phyloP scores from a whole-genome alignment of 2,329 filamentous ascomycete species.

The Phialophora verrucosa region DNA sequence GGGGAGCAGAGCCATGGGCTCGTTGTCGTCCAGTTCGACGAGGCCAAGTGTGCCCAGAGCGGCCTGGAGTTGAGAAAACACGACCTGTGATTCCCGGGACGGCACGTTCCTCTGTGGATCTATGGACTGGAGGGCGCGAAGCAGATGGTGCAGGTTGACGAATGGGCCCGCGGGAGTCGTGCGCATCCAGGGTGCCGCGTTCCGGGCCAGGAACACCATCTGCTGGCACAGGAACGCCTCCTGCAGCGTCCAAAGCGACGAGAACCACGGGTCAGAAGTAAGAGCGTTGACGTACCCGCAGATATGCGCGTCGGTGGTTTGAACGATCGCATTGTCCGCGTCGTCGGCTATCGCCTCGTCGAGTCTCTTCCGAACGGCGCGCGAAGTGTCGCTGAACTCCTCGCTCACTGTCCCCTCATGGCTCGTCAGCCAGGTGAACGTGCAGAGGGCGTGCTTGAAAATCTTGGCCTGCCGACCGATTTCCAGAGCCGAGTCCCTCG shows the following conservation, averaged over 20 bases:
- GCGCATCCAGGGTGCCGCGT: neutral
- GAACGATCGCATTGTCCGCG: neutral
- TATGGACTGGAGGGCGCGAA: neutral
- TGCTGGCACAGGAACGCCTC: neutral
- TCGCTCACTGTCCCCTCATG: neutral
- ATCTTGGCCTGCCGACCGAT: constrained; percentile 6
- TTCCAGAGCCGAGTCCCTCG: neutral
- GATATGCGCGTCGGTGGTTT: neutral
- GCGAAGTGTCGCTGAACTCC: too few relatives aligned
- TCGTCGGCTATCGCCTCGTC: neutral
- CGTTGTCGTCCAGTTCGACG: neutral
- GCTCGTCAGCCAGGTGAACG: constrained; percentile 1
- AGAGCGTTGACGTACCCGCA: neutral
- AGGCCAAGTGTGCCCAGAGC: neutral
- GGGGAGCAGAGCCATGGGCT: neutral
- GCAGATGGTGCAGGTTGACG: neutral
- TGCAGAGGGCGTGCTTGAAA: neutral
- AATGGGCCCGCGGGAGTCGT: neutral
- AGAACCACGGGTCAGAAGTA: neutral
- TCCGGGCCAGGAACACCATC: neutral
- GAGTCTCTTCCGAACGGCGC: neutral
- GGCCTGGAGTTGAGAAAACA: neutral
- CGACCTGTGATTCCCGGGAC: neutral
- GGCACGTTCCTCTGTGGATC: neutral
- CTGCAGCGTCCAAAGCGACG: constrained; percentile 3